Evolutionary conservation across 345 rosid genomes (phyloP), one percentile per base, ranked within the genome.

Genomic region (Boechera divaricarpa): DNA sequence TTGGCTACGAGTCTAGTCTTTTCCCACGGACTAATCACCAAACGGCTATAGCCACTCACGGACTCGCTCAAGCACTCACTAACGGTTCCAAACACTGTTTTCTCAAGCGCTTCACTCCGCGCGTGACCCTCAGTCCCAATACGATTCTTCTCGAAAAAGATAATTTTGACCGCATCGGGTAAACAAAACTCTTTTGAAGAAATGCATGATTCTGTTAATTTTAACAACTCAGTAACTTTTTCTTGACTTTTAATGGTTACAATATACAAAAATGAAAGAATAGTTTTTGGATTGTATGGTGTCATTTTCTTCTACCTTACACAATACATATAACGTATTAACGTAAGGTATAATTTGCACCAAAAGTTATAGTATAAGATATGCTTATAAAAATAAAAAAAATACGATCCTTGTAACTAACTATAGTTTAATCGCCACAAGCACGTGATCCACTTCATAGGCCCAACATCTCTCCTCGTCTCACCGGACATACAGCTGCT

Each of bases 361-460:
- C 44, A 18, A 18, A 75, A 48, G 60, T 48, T 35, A 24, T 45
- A 36, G 39, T 36, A 35, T 35, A 35, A 41, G 8, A 41, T 41
- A 42, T 21, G 24, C 24, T 21, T 21, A 21, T 21, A 21, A 21
- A 21, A 21, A 21, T 21, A 21, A 21, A 35, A 55, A 56, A 5
- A 56, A 31, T 15, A 58, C 42, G 42, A 57, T 32, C 24, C 5
- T 15, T 33, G 12, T 0, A 58, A 16, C 15, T 21, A 21, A 21
- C 24, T 21, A 55, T 1, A 7, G 8, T 56, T 56, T 56, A 33
- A 62, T 45, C 18, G 47, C 53, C 29, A 57, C 66, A 63, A 42
- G 77, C 77, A 78, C 77, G 69, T 72, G 69, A 72, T 72, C 81
- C 53, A 56, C 76, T 62, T n/a, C 32, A 66, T 26, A 70, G 24